A percentile compares a stretch with the other conserved stretches of the same genome.
phyloP scores from a whole-genome alignment of 2,329 filamentous ascomycete species.

The Xylariales sp. region DNA sequence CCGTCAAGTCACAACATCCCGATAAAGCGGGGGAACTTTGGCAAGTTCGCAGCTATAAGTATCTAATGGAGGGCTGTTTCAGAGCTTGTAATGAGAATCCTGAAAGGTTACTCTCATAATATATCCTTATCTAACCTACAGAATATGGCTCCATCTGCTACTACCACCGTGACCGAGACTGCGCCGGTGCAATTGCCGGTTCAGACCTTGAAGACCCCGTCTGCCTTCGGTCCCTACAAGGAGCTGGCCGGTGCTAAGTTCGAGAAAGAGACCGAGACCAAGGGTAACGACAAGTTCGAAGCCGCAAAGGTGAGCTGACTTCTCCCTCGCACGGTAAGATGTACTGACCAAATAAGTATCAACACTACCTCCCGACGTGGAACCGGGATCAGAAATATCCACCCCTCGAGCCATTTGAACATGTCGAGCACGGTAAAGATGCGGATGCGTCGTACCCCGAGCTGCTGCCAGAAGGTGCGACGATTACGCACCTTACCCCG shows the following conservation, averaged over 20 bases:
- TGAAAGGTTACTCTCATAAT: not conserved
- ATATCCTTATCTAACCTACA: not conserved
- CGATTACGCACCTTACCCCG: slow-evolving; percentile 61
- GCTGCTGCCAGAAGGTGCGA: slow-evolving; percentile 51
- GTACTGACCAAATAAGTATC: slow-evolving; percentile 45
- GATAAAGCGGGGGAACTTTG: not conserved
- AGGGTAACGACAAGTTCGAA: slow-evolving; percentile 23
- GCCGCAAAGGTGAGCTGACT: slow-evolving; percentile 18
- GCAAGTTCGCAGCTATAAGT: slow-evolving; percentile 1
- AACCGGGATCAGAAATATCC: slow-evolving; percentile 59
- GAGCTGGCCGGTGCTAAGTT: slow-evolving; percentile 20
- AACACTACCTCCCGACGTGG: slow-evolving; percentile 71
- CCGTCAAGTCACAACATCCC: slow-evolving; percentile 4
- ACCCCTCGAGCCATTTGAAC: slow-evolving; percentile 64
- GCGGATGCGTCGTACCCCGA: slow-evolving; percentile 67
- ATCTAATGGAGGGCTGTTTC: not conserved
- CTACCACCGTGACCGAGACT: slow-evolving; percentile 22
- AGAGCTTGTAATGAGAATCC: not conserved
- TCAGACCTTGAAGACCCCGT: slow-evolving; percentile 13
- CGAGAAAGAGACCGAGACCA: slow-evolving; percentile 21
- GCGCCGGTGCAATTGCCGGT: slow-evolving; percentile 11
- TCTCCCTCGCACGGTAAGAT: not conserved
- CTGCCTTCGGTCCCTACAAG: slow-evolving; percentile 22
- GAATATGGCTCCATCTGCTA: slow-evolving; percentile 26
- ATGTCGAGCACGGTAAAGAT: slow-evolving; percentile 71